phyloP scores from a whole-genome alignment of 106 monocot species.

The Acanthochlamys bracteata region DNA sequence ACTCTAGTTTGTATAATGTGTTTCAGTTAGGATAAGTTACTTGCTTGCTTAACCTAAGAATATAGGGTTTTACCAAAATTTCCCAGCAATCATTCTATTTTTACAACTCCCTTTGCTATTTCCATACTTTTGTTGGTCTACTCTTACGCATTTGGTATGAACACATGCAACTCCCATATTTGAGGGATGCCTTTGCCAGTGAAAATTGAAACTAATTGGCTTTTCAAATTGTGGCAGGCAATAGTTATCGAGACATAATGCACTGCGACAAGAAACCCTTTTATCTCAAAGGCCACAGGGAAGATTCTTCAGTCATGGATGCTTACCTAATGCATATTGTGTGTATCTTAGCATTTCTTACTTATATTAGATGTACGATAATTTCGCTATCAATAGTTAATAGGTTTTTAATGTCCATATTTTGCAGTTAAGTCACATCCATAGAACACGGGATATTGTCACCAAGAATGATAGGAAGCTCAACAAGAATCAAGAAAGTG shows the following conservation, averaged over 20 bases:
- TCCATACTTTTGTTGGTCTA: no score
- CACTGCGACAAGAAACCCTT: slow-evolving; percentile 88
- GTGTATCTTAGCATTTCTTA: slow-evolving; percentile 15
- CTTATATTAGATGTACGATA: background rate
- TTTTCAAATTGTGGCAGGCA: slow-evolving; percentile 39
- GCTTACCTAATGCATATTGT: slow-evolving; percentile 94
- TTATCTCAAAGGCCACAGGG: slow-evolving; percentile 61
- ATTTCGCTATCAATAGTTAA: no score
- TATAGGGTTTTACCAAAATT: no score
- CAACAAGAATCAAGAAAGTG: slow-evolving; percentile 28
- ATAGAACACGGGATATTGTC: slow-evolving; percentile 58
- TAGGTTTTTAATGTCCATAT: no score
- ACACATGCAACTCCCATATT: no score
- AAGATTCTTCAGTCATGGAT: slow-evolving; percentile 83
- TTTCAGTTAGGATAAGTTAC: no score
- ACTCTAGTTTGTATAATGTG: no score
- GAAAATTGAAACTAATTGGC: background rate
- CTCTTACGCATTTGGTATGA: no score
- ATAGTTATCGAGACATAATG: slow-evolving; percentile 86
- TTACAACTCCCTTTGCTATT: no score
- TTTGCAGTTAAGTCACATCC: slow-evolving; percentile 82
- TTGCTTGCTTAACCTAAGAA: no score
- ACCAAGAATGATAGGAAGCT: slow-evolving; percentile 74
- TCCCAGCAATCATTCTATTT: no score
- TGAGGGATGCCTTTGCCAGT: no score